phyloP scores from a whole-genome alignment of 441 rosid species.

The Iberis amara region DNA sequence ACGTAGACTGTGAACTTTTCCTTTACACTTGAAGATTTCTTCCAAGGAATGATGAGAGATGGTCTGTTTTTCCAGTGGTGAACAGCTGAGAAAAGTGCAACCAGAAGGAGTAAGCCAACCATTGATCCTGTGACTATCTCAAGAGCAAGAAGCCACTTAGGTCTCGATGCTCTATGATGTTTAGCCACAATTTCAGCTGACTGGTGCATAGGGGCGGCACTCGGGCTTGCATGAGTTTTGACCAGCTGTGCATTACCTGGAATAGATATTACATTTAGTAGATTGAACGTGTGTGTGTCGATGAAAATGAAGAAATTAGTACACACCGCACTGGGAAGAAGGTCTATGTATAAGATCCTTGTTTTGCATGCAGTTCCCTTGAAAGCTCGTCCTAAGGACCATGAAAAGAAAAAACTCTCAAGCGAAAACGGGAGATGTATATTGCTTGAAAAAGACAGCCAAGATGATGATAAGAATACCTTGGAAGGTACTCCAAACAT shows the following conservation, averaged over 20 bases:
- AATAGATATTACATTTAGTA: slow-evolving; percentile 20
- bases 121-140: slow-evolving; percentile 78
- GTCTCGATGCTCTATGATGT: slow-evolving; percentile 53
- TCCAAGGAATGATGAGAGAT: slow-evolving; percentile 86
- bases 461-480: slow-evolving; percentile 32
- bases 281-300: not conserved
- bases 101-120: slow-evolving; percentile 60
- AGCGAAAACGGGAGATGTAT: too few species aligned
- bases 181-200: slow-evolving; percentile 42
- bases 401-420: not conserved
- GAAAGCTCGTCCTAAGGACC: slow-evolving; percentile 63
- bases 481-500: slow-evolving; percentile 67
- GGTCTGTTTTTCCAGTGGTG: slow-evolving; percentile 60
- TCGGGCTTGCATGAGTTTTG: slow-evolving; percentile 38
- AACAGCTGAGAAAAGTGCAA: slow-evolving; percentile 51
- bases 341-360: slow-evolving; percentile 64
- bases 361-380: slow-evolving; percentile 76
- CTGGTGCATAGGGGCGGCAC: slow-evolving; percentile 33
- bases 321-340: slow-evolving; percentile 54
- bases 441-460: too few species aligned
- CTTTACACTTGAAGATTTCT: slow-evolving; percentile 76
- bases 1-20: slow-evolving; percentile 63
- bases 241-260: slow-evolving; percentile 40
- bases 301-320: slow-evolving; percentile 3
- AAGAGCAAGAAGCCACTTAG: slow-evolving; percentile 66